A percentile compares a stretch with the other conserved stretches of the same genome.
Conservation (phyloP, 129 eudicot genomes). For the Ambrosia trifida region DNA sequence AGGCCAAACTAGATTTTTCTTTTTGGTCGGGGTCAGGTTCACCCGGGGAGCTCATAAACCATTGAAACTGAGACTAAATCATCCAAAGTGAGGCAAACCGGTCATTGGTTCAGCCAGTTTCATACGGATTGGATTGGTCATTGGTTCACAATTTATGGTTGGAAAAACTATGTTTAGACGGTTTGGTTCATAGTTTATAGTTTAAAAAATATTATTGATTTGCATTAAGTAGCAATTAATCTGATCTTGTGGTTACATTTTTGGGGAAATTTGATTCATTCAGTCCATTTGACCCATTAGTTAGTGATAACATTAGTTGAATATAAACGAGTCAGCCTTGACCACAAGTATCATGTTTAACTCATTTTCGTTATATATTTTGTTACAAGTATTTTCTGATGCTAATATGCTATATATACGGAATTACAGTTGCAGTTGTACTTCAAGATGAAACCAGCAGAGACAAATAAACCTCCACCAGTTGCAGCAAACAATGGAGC, state of each 20-base stretch:
- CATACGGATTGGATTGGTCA: too few species aligned
- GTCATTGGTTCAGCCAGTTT: neutral
- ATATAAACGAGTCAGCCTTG: neutral
- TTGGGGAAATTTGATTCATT: neutral
- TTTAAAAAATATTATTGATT: too few species aligned
- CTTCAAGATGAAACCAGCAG: constrained; percentile 87
- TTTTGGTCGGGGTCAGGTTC: neutral
- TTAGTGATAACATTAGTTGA: neutral
- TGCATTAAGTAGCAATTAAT: neutral
- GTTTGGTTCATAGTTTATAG: too few species aligned
- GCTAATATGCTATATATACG: constrained; percentile 15
- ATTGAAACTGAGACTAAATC: neutral
- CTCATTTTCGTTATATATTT: constrained; percentile 1
- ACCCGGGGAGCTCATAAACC: neutral
- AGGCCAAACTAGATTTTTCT: neutral
- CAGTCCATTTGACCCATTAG: neutral
- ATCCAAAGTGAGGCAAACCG: neutral
- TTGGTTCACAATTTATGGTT: too few species aligned
- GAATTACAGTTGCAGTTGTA: constrained; percentile 78
- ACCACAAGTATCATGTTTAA: neutral
- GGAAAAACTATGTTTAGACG: too few species aligned
- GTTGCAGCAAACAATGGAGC: constrained; percentile 70
- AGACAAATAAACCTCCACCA: constrained; percentile 68
- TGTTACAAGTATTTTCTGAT: constrained; percentile 19
- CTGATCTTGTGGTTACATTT: neutral